Evolutionary conservation across 2,329 filamentous ascomycete genomes (phyloP), one percentile per base, ranked within the genome.

Genomic region (Colletotrichum magnum): DNA sequence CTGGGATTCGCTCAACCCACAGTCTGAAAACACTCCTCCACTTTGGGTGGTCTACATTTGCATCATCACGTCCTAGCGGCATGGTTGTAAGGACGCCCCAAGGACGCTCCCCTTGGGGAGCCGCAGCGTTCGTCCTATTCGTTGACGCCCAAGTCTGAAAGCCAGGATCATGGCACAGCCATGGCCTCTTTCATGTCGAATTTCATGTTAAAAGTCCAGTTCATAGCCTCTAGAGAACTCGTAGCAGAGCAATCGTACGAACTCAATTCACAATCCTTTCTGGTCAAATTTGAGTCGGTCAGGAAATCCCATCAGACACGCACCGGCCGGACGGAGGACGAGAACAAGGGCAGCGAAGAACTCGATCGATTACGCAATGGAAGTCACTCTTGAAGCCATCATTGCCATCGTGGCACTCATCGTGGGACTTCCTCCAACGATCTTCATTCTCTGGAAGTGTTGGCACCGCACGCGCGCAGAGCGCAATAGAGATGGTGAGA

Each of bases 351-450:
- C n/a, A 36, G 9, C n/a, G 18, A 51, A 51, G 10, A 6, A 28
- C 10, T 24, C 13, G 26, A 26, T 10, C 16, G 13, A 18, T 18
- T 12, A 36, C 26, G 5, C 2, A 5, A 69, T 69, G 67, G 36
- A 69, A 9, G n/a, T 69, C 2, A 67, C 51, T 5, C 51, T 62
- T 2, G 67, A 69, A n/a, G 63, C 63, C 18, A 68, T 69, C 2
- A 50, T 69, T 13, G 63, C 43, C 3, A 62, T 69, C 6, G 21
- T 58, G 0, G 26, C 67, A 12, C 67, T 69, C 9, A 3, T 62
- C 0, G 45, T 68, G 9, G 67, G 56, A 3, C 52, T 68, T 0
- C 67, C 67, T 5, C 10, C 67, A 0, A 51, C 67, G 0, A 5
- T 66, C 2, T 68, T 69, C 15, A 58, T 67, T 7, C 18, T 69